Percentiles rank a stretch among this genome's conserved stretches.
These are phyloP conservation scores for Penicillium odoratum DNA, from an alignment of 495 filamentous ascomycete genomes.

Conservation along the genomic window DNA sequence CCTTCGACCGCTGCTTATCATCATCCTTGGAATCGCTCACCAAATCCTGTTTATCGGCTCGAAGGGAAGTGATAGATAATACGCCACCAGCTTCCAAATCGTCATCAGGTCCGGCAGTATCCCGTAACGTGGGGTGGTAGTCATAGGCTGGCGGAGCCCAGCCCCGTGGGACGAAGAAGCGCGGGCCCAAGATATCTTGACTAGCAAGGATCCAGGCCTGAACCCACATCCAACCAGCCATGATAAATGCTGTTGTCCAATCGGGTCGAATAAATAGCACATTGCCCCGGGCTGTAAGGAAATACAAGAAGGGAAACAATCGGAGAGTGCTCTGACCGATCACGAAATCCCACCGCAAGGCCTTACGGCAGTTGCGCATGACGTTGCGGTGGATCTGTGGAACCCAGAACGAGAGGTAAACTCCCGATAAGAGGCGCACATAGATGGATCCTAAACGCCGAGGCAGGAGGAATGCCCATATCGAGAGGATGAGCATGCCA, in stretches of 20 bases:
- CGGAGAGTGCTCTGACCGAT: constrained; percentile 78
- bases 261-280: constrained; percentile 78
- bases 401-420: constrained; percentile 86
- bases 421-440: constrained; percentile 62
- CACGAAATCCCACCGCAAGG: constrained; percentile 84
- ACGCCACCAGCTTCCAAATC: constrained; percentile 69
- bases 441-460: constrained; percentile 66
- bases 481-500: constrained; percentile 67
- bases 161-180: constrained; percentile 68
- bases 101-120: constrained; percentile 51
- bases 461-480: constrained; percentile 77
- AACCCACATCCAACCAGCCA: constrained; percentile 87
- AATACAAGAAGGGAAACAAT: constrained; percentile 76
- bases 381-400: constrained; percentile 91
- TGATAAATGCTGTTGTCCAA: constrained; percentile 54
- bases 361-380: constrained; percentile 86
- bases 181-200: constrained; percentile 83
- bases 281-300: constrained; percentile 72
- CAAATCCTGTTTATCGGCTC: constrained; percentile 44
- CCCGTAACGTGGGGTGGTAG: constrained; percentile 88
- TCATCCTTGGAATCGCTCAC: constrained; percentile 39
- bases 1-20: constrained; percentile 38
- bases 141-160: constrained; percentile 88
- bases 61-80: constrained; percentile 67
- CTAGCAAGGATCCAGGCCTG: constrained; percentile 75